These are phyloP conservation scores for Cladosporium phlei DNA, from an alignment of 2,329 filamentous ascomycete species.

Conservation along the genomic window DNA sequence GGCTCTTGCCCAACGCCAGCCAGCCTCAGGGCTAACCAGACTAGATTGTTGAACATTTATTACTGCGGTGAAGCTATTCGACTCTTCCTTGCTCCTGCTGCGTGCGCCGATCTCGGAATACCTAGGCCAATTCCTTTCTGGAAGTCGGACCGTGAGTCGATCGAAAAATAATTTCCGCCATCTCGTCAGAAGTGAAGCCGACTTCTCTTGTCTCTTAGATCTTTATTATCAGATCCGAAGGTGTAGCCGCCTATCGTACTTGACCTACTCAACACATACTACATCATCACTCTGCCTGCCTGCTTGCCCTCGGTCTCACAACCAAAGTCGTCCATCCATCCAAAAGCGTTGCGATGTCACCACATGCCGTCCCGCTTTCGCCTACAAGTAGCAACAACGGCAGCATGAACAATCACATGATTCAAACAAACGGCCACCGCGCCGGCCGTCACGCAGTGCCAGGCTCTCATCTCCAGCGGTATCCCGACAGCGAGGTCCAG, in stretches of 20 bases:
- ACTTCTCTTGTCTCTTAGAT: no score
- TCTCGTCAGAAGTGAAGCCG: conserved; percentile 1
- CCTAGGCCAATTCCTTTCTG: background rate
- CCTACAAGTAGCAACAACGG: conserved; percentile 5
- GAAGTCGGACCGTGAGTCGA: background rate
- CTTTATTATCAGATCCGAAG: conserved; percentile 14
- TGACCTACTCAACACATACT: conserved; percentile 1
- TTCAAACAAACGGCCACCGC: conserved; percentile 4
- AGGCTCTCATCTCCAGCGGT: conserved; percentile 41
- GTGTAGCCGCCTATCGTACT: conserved; percentile 1
- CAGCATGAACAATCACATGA: conserved; percentile 9
- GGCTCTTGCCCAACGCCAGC: conserved; percentile 11
- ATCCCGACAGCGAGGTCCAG: conserved; percentile 60
- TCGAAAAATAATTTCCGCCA: conserved; percentile 6
- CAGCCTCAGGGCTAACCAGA: conserved; percentile 12
- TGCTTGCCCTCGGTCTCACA: background rate
- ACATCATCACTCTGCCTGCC: conserved; percentile 5
- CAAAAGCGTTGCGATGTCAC: conserved; percentile 16
- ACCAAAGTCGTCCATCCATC: no score
- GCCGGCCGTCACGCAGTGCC: conserved; percentile 5
- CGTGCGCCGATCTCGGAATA: conserved; percentile 10
- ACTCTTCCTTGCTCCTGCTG: conserved; percentile 5
- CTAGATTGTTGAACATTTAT: no score
- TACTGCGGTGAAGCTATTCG: no score
- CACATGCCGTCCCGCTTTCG: conserved; percentile 15